phyloP scores from a whole-genome alignment of 345 rosid genomes.

The Boechera stricta region DNA sequence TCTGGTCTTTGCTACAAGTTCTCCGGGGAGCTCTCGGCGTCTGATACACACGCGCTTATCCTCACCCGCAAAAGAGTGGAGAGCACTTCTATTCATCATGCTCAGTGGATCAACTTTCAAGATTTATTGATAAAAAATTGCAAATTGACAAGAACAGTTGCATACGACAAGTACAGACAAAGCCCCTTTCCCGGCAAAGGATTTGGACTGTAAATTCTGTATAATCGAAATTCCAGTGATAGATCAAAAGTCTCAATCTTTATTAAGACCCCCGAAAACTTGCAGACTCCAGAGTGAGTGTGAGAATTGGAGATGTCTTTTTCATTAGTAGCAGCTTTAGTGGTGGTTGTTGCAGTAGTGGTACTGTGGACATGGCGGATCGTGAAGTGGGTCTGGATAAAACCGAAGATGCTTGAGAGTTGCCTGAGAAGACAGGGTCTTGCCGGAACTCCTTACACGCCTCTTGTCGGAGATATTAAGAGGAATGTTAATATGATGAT shows the following conservation, averaged over 20 bases:
- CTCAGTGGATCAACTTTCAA: constrained; percentile 27
- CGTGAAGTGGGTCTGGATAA: constrained; percentile 54
- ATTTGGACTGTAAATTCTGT: constrained; percentile 20
- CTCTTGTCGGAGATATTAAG: constrained; percentile 52
- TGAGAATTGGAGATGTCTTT: constrained; percentile 27
- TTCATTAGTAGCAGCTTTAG: constrained; percentile 29
- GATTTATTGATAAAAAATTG: constrained; percentile 26
- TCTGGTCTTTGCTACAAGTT: not conserved
- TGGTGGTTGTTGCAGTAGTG: not conserved
- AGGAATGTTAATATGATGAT: constrained; percentile 31
- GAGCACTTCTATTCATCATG: not conserved
- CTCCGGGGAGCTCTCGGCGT: not conserved
- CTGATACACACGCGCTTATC: not conserved
- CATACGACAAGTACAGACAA: constrained; percentile 26
- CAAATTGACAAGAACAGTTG: constrained; percentile 5
- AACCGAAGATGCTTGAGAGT: constrained; percentile 56
- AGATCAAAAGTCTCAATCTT: constrained; percentile 6
- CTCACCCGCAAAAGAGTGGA: not conserved
- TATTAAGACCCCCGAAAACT: not conserved
- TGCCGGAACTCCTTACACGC: constrained; percentile 49
- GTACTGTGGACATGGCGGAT: constrained; percentile 48
- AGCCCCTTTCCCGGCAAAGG: constrained; percentile 13
- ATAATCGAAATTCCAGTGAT: constrained; percentile 6
- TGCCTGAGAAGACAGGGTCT: constrained; percentile 55
- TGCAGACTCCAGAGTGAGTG: constrained; percentile 15